Conservation (phyloP, 352 stramenopile species). For the Phytophthora sojae region DNA sequence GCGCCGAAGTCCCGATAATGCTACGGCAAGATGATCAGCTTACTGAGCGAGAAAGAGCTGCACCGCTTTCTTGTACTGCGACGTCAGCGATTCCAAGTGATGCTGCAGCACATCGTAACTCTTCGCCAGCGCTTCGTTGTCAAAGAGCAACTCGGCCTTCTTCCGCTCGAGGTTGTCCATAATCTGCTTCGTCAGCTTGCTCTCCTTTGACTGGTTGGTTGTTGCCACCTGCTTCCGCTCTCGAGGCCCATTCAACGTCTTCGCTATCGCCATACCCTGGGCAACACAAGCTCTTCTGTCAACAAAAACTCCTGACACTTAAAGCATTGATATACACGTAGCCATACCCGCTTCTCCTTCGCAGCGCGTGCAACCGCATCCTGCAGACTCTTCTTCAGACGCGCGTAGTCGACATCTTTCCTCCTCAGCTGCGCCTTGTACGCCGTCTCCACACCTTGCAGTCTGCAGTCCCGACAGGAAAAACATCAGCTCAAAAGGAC, state of each 20-base stretch:
- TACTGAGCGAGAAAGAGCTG: conserved; percentile 79
- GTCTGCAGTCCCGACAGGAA: conserved; percentile 25
- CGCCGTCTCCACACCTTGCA: conserved; percentile 79
- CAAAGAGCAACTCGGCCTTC: conserved; percentile 64
- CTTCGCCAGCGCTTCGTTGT: conserved; percentile 70
- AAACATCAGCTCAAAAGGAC: neutral
- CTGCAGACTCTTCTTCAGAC: conserved; percentile 76
- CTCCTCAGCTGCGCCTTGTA: conserved; percentile 78
- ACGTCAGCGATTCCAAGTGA: conserved; percentile 66
- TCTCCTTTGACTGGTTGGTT: conserved; percentile 58
- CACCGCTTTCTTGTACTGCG: conserved; percentile 79
- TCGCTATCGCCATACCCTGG: conserved; percentile 55
- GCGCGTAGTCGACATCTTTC: conserved; percentile 82
- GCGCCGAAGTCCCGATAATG: neutral
- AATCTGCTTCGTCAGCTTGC: conserved; percentile 65
- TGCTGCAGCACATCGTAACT: conserved; percentile 67
- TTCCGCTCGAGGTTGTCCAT: conserved; percentile 71
- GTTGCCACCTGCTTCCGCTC: conserved; percentile 47
- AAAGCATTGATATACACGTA: neutral
- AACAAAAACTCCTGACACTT: neutral
- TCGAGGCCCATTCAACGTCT: conserved; percentile 50
- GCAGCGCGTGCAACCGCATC: conserved; percentile 52
- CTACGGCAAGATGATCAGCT: conserved; percentile 15
- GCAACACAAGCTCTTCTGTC: neutral
- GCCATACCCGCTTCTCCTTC: conserved; percentile 65